phyloP scores from a whole-genome alignment of 306 rosid species.

The Albizia julibrissin region DNA sequence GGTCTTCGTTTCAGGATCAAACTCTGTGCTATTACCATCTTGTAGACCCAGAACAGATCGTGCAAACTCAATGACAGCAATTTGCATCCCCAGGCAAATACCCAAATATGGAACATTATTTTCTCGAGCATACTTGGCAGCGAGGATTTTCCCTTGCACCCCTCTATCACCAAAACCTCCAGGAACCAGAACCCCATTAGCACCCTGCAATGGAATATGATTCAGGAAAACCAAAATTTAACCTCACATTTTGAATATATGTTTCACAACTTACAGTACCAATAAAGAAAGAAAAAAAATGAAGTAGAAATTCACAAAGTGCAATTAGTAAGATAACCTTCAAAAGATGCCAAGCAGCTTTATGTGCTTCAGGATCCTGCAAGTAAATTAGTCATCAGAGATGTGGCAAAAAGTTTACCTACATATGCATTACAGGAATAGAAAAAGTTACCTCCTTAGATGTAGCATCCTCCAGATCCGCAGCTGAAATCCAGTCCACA shows the following conservation, averaged over 20 bases:
- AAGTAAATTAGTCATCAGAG: slow-evolving; percentile 30
- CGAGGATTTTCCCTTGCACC: slow-evolving; percentile 82
- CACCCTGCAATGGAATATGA: slow-evolving; percentile 65
- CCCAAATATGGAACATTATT: slow-evolving; percentile 76
- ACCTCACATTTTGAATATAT: neutral
- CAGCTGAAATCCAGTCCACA: slow-evolving; percentile 79
- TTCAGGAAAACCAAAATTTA: slow-evolving; percentile 25
- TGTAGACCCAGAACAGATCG: slow-evolving; percentile 69
- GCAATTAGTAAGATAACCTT: slow-evolving; percentile 47
- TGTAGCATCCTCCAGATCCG: slow-evolving; percentile 69
- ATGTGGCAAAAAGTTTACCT: neutral
- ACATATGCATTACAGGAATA: slow-evolving; percentile 9
- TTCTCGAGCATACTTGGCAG: slow-evolving; percentile 85
- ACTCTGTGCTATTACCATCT: slow-evolving; percentile 82
- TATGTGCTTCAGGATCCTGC: slow-evolving; percentile 64
- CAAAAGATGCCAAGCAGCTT: slow-evolving; percentile 75
- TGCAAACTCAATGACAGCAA: slow-evolving; percentile 86
- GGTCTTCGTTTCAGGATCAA: slow-evolving; percentile 62
- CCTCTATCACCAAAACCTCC: slow-evolving; percentile 95
- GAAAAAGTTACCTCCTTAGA: slow-evolving; percentile 47
- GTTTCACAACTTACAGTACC: slow-evolving; percentile 11
- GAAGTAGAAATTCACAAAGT: neutral
- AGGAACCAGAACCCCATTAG: slow-evolving; percentile 83
- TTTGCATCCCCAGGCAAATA: slow-evolving; percentile 89
- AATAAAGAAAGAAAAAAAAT: slow-evolving; percentile 14